phyloP scores from a whole-genome alignment of 305 asterid species.

The Fraxinus albicans region DNA sequence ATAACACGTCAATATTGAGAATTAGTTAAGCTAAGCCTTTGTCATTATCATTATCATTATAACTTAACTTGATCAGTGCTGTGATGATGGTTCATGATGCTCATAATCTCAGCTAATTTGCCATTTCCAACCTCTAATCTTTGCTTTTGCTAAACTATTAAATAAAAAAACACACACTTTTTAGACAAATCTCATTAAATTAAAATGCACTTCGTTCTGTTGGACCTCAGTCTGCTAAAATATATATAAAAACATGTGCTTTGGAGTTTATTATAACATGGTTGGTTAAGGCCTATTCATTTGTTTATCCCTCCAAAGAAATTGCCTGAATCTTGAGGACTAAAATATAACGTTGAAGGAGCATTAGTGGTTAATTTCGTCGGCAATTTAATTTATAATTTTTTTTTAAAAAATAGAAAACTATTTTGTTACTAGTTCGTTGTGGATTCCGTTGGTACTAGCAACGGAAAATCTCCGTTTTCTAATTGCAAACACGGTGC shows the following conservation, averaged over 20 bases:
- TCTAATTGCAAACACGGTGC: too few species aligned
- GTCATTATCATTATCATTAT: neutral
- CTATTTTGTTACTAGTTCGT: too few species aligned
- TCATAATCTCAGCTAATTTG: neutral
- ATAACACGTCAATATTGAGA: too few species aligned
- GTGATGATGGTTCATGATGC: neutral
- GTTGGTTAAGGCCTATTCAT: conserved; percentile 6
- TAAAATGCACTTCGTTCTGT: conserved; percentile 18
- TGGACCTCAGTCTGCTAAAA: conserved; percentile 21
- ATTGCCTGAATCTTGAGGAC: conserved; percentile 20
- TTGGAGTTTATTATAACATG: conserved; percentile 13
- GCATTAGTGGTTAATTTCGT: neutral
- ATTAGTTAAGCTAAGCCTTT: too few species aligned
- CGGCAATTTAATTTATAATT: too few species aligned
- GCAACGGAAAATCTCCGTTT: too few species aligned
- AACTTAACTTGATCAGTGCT: neutral
- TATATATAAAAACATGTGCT: conserved; percentile 29
- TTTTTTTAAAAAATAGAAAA: too few species aligned
- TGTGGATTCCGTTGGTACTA: too few species aligned
- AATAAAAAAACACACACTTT: conserved; percentile 26
- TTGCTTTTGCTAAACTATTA: neutral
- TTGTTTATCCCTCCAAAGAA: conserved; percentile 33
- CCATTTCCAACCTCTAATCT: neutral
- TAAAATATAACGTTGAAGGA: neutral
- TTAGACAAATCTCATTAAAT: conserved; percentile 29